These are phyloP conservation scores for Eucalyptus marginata DNA, from an alignment of 345 rosid genomes.

Conservation along the genomic window DNA sequence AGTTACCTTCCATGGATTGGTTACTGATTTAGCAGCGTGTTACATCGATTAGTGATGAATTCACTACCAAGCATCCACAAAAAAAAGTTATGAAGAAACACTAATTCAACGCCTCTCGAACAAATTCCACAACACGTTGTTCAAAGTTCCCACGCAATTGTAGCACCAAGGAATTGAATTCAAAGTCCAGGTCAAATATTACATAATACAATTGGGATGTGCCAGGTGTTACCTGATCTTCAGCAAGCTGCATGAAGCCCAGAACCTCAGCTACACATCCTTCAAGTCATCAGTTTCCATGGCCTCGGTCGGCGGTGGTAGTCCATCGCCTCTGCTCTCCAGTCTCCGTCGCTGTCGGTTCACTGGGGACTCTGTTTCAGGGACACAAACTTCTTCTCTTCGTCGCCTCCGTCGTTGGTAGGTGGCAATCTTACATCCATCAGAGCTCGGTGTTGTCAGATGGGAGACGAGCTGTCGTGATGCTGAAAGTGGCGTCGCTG, in stretches of 20 bases:
- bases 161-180: background rate
- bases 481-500: background rate
- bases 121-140: too few species aligned
- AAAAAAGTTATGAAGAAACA: too few species aligned
- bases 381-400: background rate
- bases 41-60: too few species aligned
- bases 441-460: background rate
- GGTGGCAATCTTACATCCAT: background rate
- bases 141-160: too few species aligned
- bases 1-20: too few species aligned
- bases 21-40: too few species aligned
- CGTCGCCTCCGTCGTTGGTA: background rate
- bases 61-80: too few species aligned
- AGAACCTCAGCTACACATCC: background rate
- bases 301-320: background rate
- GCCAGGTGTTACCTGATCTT: background rate
- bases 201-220: background rate
- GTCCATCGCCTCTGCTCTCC: too few species aligned
- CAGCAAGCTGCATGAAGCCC: background rate
- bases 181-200: background rate
- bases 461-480: background rate
- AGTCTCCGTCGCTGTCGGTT: fast-evolving
- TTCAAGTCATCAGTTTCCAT: background rate
- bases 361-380: background rate
- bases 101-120: too few species aligned